Base-by-base conservation (phyloP, 768 basidiomycete genomes). In the Xerocomus potaroensis region DNA sequence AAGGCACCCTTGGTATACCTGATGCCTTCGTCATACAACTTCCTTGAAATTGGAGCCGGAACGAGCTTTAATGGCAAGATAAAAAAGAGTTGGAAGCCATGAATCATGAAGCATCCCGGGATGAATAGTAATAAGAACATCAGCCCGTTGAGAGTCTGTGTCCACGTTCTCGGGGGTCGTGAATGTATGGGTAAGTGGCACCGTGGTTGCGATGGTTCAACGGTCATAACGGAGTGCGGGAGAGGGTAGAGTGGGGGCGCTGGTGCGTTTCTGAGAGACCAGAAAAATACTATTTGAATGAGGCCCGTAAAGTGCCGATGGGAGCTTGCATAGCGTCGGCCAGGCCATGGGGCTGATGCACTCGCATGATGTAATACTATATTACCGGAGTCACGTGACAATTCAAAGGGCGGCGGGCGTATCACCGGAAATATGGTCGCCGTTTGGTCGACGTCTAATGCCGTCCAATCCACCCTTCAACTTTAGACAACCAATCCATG, bases 1-100 rank as follows among this genome's bases (percentile, higher is more conserved):
- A 91, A 92, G 14, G 84, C 76, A 22, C 86, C 89, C 68, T 94
- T 92, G 47, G 87, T 90, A 57, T 84, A 84, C 31, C 83, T 74
- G 41, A 92, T 80, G 1, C 84, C 87, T 43, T 78, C 70, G 41
- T 83, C 75, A 61, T 90, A 91, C 41, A 83, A 59, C 18, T 66
- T 68, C 48, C 67, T 69, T 6, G 84, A 72, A 64, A 69, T 74
- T 22, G 70, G 61, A 42, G 80, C 77, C n/a, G 87, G 84, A 3
- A 88, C 63, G 18, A 83, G 59, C 41, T 78, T 72, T 39, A 93
- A 66, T 2, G 89, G 81, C 14, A 91, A 69, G 30, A 90, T 69
- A 54, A 85, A 69, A 22, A 83, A 55, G 63, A 94, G 75, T 65
- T 95, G 93, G 30, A 80, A 79, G 24, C 68, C 73, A 58, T 91